A percentile compares a stretch with the other conserved stretches of the same genome.
These are phyloP conservation scores for Eimeria praecox DNA, from an alignment of 169 alveolate species.

Conservation along the genomic window DNA sequence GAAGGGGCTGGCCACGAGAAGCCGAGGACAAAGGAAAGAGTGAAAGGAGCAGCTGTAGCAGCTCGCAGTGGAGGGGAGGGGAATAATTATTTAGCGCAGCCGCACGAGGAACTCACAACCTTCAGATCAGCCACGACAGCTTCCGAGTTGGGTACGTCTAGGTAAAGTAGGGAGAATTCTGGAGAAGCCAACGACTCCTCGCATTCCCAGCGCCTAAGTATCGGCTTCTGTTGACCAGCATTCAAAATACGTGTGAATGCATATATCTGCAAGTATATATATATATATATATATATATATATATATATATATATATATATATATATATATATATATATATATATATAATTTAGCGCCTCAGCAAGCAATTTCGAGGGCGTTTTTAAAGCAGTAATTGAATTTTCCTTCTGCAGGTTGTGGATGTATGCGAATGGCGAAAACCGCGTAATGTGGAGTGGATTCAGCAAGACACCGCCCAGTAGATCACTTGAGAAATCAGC, in stretches of 20 bases:
- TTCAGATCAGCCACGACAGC: conserved; percentile 67
- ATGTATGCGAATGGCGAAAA: neutral
- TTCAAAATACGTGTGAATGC: neutral
- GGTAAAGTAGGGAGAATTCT: neutral
- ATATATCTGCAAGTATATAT: too few species aligned
- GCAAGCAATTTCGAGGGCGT: neutral
- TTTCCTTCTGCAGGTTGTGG: neutral
- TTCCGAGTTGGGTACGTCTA: conserved; percentile 44
- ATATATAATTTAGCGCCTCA: neutral
- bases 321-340: too few species aligned
- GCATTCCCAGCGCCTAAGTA: neutral
- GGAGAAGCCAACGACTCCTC: neutral
- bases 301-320: too few species aligned
- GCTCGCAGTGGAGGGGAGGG: neutral
- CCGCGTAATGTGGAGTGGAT: neutral
- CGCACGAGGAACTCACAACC: conserved; percentile 33
- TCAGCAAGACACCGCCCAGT: neutral
- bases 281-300: too few species aligned
- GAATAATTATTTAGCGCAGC: neutral
- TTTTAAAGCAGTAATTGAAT: neutral
- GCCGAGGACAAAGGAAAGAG: neutral
- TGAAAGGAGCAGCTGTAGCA: neutral
- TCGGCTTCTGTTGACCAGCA: neutral
- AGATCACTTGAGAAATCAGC: neutral
- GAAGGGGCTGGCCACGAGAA: neutral